phyloP scores from a whole-genome alignment of 2,329 filamentous ascomycete genomes.

The Fusarium phyllophilum region DNA sequence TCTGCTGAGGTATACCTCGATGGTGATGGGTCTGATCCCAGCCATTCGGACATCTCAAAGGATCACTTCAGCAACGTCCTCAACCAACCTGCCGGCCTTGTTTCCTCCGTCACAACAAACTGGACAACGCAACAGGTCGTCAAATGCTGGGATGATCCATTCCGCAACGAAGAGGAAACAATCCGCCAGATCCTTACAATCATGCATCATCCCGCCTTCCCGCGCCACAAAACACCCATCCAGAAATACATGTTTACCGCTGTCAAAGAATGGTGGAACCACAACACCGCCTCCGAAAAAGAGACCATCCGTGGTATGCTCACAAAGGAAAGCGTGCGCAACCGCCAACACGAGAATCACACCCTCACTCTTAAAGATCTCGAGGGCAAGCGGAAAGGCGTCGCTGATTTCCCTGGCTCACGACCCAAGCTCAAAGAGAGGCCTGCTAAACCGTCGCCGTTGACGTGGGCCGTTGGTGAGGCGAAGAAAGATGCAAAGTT shows the following conservation, averaged over 20 bases:
- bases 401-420: constrained; percentile 43
- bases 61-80: constrained; percentile 81
- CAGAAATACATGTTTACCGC: constrained; percentile 86
- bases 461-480: constrained; percentile 36
- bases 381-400: constrained; percentile 38
- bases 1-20: constrained; percentile 72
- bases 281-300: constrained; percentile 45
- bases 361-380: constrained; percentile 41
- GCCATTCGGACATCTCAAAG: constrained; percentile 81
- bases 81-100: constrained; percentile 43
- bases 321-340: constrained; percentile 42
- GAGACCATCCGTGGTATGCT: constrained; percentile 37
- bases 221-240: constrained; percentile 72
- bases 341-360: constrained; percentile 44
- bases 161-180: constrained; percentile 75
- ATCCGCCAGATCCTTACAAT: constrained; percentile 78
- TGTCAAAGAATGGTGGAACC: constrained; percentile 79
- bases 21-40: constrained; percentile 80
- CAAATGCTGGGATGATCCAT: constrained; percentile 75
- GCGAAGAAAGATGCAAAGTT: constrained; percentile 33
- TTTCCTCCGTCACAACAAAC: constrained; percentile 45
- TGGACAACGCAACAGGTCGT: constrained; percentile 45
- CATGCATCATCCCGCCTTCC: constrained; percentile 86
- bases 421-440: constrained; percentile 36
- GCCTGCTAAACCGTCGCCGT: constrained; percentile 34